These are phyloP conservation scores for Cotoneaster glaucophyllus DNA, from an alignment of 306 rosid genomes.

Conservation along the genomic window DNA sequence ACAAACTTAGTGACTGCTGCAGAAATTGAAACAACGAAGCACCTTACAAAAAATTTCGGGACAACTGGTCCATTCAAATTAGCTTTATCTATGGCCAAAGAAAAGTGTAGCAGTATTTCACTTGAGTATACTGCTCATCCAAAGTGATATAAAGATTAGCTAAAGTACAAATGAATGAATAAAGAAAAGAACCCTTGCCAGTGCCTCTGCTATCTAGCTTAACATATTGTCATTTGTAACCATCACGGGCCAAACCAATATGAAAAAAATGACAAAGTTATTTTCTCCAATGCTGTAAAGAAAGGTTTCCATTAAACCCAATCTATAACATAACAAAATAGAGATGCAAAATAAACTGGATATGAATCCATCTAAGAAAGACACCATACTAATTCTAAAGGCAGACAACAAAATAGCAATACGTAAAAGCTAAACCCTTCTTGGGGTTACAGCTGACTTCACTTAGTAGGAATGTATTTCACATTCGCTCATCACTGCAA, in stretches of 20 bases:
- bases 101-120: neutral
- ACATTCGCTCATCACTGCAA: neutral
- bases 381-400: neutral
- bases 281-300: neutral
- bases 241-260: neutral
- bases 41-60: neutral
- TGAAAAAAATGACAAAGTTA: neutral
- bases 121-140: neutral
- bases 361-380: neutral
- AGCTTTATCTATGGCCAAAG: neutral
- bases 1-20: neutral
- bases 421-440: neutral
- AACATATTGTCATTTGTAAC: neutral
- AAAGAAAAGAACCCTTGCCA: neutral
- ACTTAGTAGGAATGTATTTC: neutral
- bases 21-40: neutral
- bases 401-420: neutral
- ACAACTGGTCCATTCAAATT: neutral
- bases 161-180: neutral
- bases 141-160: neutral
- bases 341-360: neutral
- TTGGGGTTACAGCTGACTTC: neutral
- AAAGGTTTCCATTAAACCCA: neutral
- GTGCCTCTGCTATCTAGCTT: too few species aligned
- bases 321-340: neutral